Evolutionary conservation across 73 alveolate genomes (phyloP).

Genomic region (Paramecium octaurelia): DNA sequence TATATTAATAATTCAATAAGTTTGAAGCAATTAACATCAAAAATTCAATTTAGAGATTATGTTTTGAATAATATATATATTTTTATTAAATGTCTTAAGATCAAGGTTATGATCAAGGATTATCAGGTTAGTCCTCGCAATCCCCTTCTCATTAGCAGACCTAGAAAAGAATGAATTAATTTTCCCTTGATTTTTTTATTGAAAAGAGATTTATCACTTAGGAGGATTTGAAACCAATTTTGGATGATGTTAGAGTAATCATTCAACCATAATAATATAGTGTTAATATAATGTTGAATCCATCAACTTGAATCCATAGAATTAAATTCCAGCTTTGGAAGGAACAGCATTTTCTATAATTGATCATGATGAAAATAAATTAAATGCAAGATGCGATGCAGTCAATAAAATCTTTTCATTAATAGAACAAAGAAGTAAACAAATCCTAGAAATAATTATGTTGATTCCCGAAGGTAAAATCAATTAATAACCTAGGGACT

Average conservation of each 20-base stretch:
- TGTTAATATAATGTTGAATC: neutral
- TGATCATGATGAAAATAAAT: neutral
- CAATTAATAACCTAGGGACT: neutral
- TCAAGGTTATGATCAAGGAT: neutral
- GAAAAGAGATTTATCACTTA: constrained; percentile 5
- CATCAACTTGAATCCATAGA: neutral
- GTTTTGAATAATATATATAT: neutral
- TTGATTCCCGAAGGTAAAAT: constrained; percentile 23
- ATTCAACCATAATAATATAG: neutral
- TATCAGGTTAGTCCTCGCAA: neutral
- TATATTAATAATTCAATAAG: neutral
- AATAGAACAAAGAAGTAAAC: neutral
- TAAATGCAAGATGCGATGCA: constrained; percentile 21
- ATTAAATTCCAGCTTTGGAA: constrained; percentile 19
- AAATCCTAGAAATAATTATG: neutral
- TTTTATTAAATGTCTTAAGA: neutral
- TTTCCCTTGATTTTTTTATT: constrained; percentile 9
- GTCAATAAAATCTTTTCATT: neutral
- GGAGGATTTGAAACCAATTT: neutral
- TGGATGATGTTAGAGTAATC: neutral
- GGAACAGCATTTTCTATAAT: constrained; percentile 26
- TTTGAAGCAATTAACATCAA: neutral
- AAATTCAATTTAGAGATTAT: neutral
- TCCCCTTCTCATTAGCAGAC: neutral
- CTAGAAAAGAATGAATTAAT: neutral